Evolutionary conservation across 345 rosid genomes (phyloP), one percentile per base, ranked within the genome.

Genomic region (Gossypium arboreum): DNA sequence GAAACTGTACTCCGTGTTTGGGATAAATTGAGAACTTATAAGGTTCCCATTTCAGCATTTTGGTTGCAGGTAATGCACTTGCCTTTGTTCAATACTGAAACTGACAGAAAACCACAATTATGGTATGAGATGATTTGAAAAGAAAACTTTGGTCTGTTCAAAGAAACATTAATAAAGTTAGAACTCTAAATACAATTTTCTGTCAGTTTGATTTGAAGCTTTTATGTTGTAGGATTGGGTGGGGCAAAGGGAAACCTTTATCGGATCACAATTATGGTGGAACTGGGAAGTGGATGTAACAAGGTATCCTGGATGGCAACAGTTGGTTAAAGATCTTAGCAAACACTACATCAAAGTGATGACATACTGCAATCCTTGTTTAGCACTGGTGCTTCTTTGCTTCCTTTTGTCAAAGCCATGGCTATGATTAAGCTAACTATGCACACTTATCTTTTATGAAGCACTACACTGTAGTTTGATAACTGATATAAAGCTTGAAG

Each of bases 351-450:
- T 90, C 58, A 83, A 82, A 85, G 82, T 86, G 77, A 90, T 90
- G 94, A 86, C 94, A 73, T 90, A 90, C 80, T 90, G 94, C 88
- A 90, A 90, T 27, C 94, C 94, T 12, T 90, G 90, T 79, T 80
- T 90, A 63, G 92, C 94, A 75, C 94, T 88, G 73, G 94, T 62
- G 48, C 59, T 74, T 34, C 71, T 41, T 44, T 47, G 1, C 2
- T 54, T 12, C 9, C 39, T 47, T 68, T 55, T 3, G 17, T 8
- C 60, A 60, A n/a, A 72, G 57, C 22, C 48, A 72, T 41, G 20
- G 67, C 79, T 60, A 5, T n/a, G 57, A 18, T 67, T 20, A 45
- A 51, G 11, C 67, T 22, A 54, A 24, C 48, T 73, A 66, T 73
- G 41, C 48, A 24, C 41, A 73, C 22, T 47, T 17, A 10, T 9